phyloP scores from a whole-genome alignment of 2,329 filamentous ascomycete species.

The Aspergillus fumigatus region DNA sequence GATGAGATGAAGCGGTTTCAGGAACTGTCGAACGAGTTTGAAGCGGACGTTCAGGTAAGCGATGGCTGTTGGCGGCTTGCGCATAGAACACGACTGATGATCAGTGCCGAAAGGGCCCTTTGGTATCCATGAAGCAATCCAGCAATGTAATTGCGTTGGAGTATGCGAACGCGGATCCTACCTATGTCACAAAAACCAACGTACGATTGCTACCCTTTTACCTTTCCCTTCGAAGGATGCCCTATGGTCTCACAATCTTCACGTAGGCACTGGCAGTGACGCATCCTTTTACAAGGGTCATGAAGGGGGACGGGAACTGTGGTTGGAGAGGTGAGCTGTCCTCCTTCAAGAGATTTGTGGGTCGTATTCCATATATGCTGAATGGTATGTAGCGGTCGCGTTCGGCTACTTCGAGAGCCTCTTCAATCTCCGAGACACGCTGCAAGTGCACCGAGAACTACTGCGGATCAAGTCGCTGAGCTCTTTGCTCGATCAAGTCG shows the following conservation, averaged over 20 bases:
- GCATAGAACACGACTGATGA: slow-evolving; percentile 19
- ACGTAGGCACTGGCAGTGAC: slow-evolving; percentile 72
- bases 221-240: not conserved
- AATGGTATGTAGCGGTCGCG: slow-evolving; percentile 64
- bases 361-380: slow-evolving; percentile 8
- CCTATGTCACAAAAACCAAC: slow-evolving; percentile 81
- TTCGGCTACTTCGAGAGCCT: slow-evolving; percentile 92
- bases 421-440: slow-evolving; percentile 60
- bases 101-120: slow-evolving; percentile 62
- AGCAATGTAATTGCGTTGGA: slow-evolving; percentile 75
- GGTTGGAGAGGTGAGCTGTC: slow-evolving; percentile 84
- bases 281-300: slow-evolving; percentile 81
- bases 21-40: slow-evolving; percentile 57
- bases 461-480: slow-evolving; percentile 68
- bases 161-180: slow-evolving; percentile 81
- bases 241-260: slow-evolving; percentile 10
- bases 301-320: slow-evolving; percentile 92
- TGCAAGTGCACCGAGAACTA: slow-evolving; percentile 65
- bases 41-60: slow-evolving; percentile 52
- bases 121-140: slow-evolving; percentile 73
- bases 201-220: slow-evolving; percentile 44
- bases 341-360: slow-evolving; percentile 6
- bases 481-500: slow-evolving; percentile 64
- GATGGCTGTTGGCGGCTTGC: not conserved
- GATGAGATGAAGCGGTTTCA: slow-evolving; percentile 60